Evolutionary conservation across 2,329 filamentous ascomycete species (phyloP).

Genomic region (Claviceps spartinae): DNA sequence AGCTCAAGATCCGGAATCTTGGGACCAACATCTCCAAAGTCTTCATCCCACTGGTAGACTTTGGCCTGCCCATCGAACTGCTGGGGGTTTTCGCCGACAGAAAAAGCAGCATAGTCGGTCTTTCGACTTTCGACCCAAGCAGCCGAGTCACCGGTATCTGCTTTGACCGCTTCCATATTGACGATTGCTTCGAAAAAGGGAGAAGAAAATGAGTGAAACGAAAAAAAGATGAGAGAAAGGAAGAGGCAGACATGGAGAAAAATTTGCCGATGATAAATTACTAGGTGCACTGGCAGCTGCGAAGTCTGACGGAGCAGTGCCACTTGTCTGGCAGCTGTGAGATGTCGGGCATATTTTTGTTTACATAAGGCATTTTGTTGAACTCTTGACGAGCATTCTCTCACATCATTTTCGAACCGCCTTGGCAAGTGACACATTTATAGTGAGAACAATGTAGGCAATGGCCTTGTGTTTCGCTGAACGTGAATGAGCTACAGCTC

Average conservation of each 20-base stretch:
- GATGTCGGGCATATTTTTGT: not conserved
- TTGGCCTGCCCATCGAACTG: constrained; percentile 41
- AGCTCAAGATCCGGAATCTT: constrained; percentile 55
- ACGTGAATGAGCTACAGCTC: not conserved
- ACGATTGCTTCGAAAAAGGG: not conserved
- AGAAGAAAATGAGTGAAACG: not conserved
- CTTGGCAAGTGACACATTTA: not conserved
- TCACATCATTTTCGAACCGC: not conserved
- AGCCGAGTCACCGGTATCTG: not conserved
- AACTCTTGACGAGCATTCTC: no score
- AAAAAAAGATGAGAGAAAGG: not conserved
- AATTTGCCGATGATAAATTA: not conserved
- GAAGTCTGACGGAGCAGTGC: not conserved
- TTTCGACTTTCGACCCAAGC: constrained; percentile 32
- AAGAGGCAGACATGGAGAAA: not conserved
- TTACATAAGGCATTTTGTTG: no score
- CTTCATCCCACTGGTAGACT: constrained; percentile 74
- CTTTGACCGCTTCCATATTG: not conserved
- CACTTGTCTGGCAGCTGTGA: not conserved
- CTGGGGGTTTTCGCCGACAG: constrained; percentile 7
- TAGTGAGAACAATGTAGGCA: not conserved
- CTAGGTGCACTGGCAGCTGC: not conserved
- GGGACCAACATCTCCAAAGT: constrained; percentile 76
- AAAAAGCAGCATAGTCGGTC: constrained; percentile 32
- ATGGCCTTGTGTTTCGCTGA: not conserved